Evolutionary conservation across 192 early-diverging fungal species (phyloP).

Genomic region (Geranomyces variabilis): DNA sequence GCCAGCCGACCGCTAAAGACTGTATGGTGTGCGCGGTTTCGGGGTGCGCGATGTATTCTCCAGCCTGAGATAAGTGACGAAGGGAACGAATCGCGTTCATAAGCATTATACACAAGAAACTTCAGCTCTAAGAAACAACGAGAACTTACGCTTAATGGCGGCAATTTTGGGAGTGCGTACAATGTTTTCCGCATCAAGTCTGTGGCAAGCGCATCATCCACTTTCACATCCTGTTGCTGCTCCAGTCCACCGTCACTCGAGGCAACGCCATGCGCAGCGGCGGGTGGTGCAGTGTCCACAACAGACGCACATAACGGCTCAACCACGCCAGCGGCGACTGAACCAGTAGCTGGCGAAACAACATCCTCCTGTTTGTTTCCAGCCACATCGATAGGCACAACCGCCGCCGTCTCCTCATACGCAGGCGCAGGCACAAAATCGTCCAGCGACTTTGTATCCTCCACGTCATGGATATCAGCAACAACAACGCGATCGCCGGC

Average conservation of each 20-base stretch:
- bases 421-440: conserved; percentile 26
- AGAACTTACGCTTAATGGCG: conserved; percentile 23
- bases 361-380: neutral
- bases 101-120: neutral
- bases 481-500: neutral
- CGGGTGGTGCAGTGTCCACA: neutral
- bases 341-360: neutral
- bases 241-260: neutral
- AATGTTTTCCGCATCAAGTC: neutral
- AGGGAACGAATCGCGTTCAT: neutral
- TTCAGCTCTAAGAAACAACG: neutral
- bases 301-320: neutral
- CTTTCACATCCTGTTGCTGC: neutral
- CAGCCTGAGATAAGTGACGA: neutral
- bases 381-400: neutral
- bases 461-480: neutral
- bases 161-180: conserved; percentile 12
- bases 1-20: conserved; percentile 25
- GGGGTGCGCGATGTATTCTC: conserved; percentile 16
- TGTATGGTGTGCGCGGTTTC: conserved; percentile 17
- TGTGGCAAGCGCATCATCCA: neutral
- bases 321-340: neutral
- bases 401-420: conserved; percentile 25
- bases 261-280: neutral
- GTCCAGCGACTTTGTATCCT: conserved; percentile 13